These are phyloP conservation scores for Nadsonia commutata DNA, from an alignment of 1,139 yeast genomes.

Conservation along the genomic window DNA sequence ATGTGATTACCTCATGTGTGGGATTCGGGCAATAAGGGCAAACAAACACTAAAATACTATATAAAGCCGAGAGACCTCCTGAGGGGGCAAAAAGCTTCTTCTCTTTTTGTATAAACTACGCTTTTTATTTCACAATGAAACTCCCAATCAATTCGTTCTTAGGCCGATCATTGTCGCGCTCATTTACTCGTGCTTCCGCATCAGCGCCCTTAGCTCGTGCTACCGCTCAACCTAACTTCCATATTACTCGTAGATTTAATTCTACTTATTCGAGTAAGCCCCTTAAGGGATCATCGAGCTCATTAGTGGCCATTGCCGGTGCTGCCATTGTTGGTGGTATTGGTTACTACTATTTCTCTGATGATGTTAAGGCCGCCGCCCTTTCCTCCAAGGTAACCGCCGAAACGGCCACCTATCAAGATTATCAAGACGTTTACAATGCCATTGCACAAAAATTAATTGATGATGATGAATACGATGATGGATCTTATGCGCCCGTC, in stretches of 20 bases:
- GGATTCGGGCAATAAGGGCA: too few species aligned
- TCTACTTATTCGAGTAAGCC: slow-evolving; percentile 8
- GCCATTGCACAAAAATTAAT: slow-evolving; percentile 60
- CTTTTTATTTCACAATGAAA: neutral
- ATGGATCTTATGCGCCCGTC: slow-evolving; percentile 57
- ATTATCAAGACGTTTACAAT: slow-evolving; percentile 66
- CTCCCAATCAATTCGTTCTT: slow-evolving; percentile 1
- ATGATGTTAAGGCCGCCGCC: slow-evolving; percentile 14
- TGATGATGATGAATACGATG: slow-evolving; percentile 66
- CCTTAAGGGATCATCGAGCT: neutral
- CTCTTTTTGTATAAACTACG: too few species aligned
- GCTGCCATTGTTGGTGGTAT: slow-evolving; percentile 8
- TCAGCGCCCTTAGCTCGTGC: slow-evolving; percentile 1
- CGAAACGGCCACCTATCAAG: slow-evolving; percentile 28
- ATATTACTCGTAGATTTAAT: slow-evolving; percentile 9
- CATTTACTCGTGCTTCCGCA: neutral
- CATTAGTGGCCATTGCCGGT: slow-evolving; percentile 8
- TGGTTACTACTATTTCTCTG: slow-evolving; percentile 5
- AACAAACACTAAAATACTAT: too few species aligned
- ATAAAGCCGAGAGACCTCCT: too few species aligned
- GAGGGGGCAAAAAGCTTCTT: too few species aligned
- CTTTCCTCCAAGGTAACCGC: slow-evolving; percentile 10
- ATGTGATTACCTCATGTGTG: too few species aligned
- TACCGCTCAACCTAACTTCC: neutral
- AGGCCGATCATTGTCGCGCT: neutral